Base-by-base conservation (phyloP, 2,329 filamentous ascomycete genomes). In the Fusarium buxicola region DNA sequence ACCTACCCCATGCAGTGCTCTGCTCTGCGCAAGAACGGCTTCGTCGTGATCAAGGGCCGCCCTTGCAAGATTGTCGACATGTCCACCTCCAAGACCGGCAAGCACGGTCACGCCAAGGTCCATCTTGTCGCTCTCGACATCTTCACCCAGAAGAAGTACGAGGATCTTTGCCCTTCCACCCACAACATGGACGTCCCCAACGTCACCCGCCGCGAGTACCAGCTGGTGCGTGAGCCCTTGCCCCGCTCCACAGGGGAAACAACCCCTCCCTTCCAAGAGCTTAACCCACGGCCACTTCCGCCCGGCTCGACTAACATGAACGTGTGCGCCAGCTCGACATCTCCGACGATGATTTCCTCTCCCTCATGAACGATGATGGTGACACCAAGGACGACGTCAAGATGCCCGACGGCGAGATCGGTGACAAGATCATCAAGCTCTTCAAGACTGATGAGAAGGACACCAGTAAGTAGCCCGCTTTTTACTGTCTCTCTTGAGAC, bases 31-130 rank as follows among this genome's bases (percentile, higher is more conserved):
- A 98, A 99, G 94, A 96, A 96, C 90, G 94, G 95, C 72, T 90
- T 91, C 87, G 95, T 99, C 81, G 90, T 94, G 81, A 98, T 99
- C 86, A 99, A 99, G 90, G 84, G 86, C 83, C 95, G 95, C 75
- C 96, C 95, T 75, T 99, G 95, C 94, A 99, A 98, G 92, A 99
- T 99, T 76, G 92, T 98, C 82, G 95, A 99, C 79, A 99, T 99
- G 96, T 97, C 93, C 73, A 99, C 95, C 86, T 99, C 95, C 82
- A 99, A 99, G 94, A 99, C 95, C 73, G 95, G 95, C 84, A 99
- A 99, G 92, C 95, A 99, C 91, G 95, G 95, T 82, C 96, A 99
- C 92, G 95, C 95, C 84, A 99, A 99, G 90, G 95, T 99, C 81
- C 94, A 99, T 85, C 85, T 99, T 75, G 91, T 97, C 77, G 95